A percentile compares a stretch with the other conserved stretches of the same genome.
Conservation (phyloP, 1,284 basidiomycete genomes). For the Moesziomyces sp. region DNA sequence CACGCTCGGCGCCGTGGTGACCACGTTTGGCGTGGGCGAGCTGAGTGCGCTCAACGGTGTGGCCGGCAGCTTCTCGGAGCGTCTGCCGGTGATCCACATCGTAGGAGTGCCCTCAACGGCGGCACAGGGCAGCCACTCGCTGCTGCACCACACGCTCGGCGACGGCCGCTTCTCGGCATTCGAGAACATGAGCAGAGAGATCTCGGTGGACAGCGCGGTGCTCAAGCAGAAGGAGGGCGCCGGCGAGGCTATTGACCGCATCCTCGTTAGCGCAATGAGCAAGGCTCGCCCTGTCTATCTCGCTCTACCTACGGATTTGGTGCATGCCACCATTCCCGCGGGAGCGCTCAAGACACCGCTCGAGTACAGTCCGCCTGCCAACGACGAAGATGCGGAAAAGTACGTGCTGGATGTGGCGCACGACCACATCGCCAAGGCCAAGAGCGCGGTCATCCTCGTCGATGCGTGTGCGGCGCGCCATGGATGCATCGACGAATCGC, state of each 20-base stretch:
- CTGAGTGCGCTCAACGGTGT: slow-evolving; percentile 73
- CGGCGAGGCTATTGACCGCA: slow-evolving; percentile 79
- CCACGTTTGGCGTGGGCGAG: slow-evolving; percentile 87
- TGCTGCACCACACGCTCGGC: slow-evolving; percentile 69
- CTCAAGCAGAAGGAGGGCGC: slow-evolving; percentile 65
- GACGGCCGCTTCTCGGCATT: slow-evolving; percentile 76
- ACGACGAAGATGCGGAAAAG: slow-evolving; percentile 75
- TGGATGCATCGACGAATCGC: slow-evolving; percentile 76
- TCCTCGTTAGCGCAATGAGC: slow-evolving; percentile 79
- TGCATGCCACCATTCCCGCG: slow-evolving; percentile 77
- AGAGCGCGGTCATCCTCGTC: slow-evolving; percentile 81
- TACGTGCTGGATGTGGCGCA: slow-evolving; percentile 75
- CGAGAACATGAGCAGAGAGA: slow-evolving; percentile 78
- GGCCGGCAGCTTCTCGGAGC: slow-evolving; percentile 76
- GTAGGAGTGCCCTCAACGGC: slow-evolving; percentile 84
- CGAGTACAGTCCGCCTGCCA: slow-evolving; percentile 57
- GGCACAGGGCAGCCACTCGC: slow-evolving; percentile 73
- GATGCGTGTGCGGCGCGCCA: slow-evolving; percentile 89
- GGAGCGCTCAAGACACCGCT: slow-evolving; percentile 75
- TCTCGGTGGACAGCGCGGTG: slow-evolving; percentile 77
- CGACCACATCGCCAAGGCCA: slow-evolving; percentile 73
- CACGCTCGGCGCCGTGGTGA: slow-evolving; percentile 52
- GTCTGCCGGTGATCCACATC: slow-evolving; percentile 90
- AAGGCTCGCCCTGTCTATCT: slow-evolving; percentile 86
- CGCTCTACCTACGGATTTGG: slow-evolving; percentile 85